Conservation (phyloP, 306 rosid species). For the Senna siamea region DNA sequence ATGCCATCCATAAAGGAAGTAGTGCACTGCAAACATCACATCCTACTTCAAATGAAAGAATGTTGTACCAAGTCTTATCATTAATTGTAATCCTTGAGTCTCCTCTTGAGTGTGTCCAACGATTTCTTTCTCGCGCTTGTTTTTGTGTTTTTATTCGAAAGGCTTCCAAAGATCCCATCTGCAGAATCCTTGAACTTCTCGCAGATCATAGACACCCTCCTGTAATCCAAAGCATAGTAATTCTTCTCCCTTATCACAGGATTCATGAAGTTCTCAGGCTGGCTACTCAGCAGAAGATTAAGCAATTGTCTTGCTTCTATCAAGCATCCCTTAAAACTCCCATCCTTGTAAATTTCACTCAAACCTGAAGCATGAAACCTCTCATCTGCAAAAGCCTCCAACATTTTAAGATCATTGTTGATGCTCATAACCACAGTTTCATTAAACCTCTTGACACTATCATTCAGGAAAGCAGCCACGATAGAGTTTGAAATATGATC, state of each 20-base stretch:
- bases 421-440: constrained; percentile 64
- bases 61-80: constrained; percentile 7
- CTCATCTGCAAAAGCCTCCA: constrained; percentile 82
- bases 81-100: constrained; percentile 88
- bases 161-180: constrained; percentile 88
- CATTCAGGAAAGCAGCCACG: constrained; percentile 71
- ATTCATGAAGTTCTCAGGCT: constrained; percentile 98
- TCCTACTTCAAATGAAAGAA: constrained; percentile 47
- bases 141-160: constrained; percentile 71
- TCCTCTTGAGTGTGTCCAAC: constrained; percentile 80
- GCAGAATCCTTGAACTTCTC: constrained; percentile 88
- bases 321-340: constrained; percentile 63
- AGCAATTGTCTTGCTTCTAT: constrained; percentile 78
- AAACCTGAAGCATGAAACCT: constrained; percentile 71
- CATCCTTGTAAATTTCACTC: constrained; percentile 63
- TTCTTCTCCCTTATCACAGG: constrained; percentile 89
- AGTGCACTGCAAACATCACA: background rate
- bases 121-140: constrained; percentile 89
- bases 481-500: constrained; percentile 76
- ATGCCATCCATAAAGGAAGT: background rate
- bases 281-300: constrained; percentile 84
- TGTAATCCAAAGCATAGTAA: constrained; percentile 79
- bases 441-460: constrained; percentile 81
- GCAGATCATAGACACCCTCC: constrained; percentile 73
- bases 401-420: constrained; percentile 58